phyloP scores from a whole-genome alignment of 192 early-diverging fungal genomes.

The Spizellomyces punctatus region DNA sequence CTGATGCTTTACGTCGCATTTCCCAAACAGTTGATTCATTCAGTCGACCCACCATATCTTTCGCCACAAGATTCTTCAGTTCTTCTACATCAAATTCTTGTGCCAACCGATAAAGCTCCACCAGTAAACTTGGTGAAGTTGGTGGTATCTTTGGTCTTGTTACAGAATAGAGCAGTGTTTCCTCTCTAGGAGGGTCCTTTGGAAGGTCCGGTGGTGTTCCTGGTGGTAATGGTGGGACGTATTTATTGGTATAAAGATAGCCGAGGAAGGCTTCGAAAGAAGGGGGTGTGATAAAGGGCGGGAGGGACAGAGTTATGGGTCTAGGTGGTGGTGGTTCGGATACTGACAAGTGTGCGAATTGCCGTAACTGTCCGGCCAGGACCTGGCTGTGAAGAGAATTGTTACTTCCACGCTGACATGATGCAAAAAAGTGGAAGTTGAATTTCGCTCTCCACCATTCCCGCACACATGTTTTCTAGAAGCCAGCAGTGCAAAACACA shows the following conservation, averaged over 20 bases:
- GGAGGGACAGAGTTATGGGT: too few relatives aligned
- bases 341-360: too few relatives aligned
- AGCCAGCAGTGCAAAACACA: too few relatives aligned
- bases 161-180: background rate
- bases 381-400: too few relatives aligned
- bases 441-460: too few relatives aligned
- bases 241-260: background rate
- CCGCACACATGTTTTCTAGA: too few relatives aligned
- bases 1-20: background rate
- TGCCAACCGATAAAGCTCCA: background rate
- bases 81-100: background rate
- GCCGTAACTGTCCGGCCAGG: too few relatives aligned
- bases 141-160: background rate
- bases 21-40: constrained; percentile 1
- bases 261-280: background rate
- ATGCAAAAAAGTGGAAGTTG: too few relatives aligned
- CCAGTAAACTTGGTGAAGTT: background rate
- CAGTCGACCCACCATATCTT: constrained; percentile 1
- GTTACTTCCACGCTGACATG: too few relatives aligned
- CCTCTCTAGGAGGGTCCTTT: background rate
- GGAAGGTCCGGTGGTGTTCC: background rate
- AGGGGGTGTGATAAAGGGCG: background rate
- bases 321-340: too few relatives aligned
- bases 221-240: background rate
- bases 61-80: background rate